Percentiles rank a stretch among this genome's conserved stretches.
Evolutionary conservation across 208 protist genomes (phyloP).

Genomic region (Trypanosoma avium): DNA sequence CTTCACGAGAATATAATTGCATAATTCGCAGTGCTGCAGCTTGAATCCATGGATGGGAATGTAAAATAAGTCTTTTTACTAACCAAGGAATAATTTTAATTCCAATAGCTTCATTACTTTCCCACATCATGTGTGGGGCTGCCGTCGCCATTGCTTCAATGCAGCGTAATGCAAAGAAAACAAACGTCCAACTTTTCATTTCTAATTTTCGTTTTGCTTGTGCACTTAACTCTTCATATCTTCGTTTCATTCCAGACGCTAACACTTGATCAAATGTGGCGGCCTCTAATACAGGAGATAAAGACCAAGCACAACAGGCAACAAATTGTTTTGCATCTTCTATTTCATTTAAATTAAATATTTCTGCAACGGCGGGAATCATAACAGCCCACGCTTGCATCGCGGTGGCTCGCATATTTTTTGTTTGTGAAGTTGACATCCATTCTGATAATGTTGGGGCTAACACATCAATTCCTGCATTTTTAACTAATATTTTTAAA

Average conservation of each 20-base stretch:
- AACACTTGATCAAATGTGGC: conserved; percentile 65
- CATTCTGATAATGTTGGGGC: conserved; percentile 67
- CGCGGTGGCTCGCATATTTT: conserved; percentile 56
- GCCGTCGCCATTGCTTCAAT: conserved; percentile 58
- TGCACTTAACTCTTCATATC: conserved; percentile 21
- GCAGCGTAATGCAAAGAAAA: conserved; percentile 83
- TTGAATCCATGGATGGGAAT: conserved; percentile 86
- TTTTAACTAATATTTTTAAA: conserved; percentile 54
- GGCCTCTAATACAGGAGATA: conserved; percentile 53
- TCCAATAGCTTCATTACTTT: conserved; percentile 25
- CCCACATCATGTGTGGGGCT: conserved; percentile 53
- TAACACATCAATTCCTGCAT: conserved; percentile 77
- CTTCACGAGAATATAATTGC: conserved; percentile 73
- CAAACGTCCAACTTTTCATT: conserved; percentile 64
- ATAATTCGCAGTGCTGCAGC: conserved; percentile 67
- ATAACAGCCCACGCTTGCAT: conserved; percentile 75
- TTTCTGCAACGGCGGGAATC: conserved; percentile 38
- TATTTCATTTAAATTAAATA: conserved; percentile 18
- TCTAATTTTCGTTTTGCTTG: conserved; percentile 59
- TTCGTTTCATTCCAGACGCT: conserved; percentile 22
- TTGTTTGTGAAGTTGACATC: conserved; percentile 44
- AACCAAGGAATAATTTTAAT: conserved; percentile 52
- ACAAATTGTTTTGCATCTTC: conserved; percentile 42
- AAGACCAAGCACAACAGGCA: conserved; percentile 62
- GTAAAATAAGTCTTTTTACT: conserved; percentile 44